Conservation (phyloP, 495 filamentous ascomycete genomes). For the Talaromyces stipitatus region DNA sequence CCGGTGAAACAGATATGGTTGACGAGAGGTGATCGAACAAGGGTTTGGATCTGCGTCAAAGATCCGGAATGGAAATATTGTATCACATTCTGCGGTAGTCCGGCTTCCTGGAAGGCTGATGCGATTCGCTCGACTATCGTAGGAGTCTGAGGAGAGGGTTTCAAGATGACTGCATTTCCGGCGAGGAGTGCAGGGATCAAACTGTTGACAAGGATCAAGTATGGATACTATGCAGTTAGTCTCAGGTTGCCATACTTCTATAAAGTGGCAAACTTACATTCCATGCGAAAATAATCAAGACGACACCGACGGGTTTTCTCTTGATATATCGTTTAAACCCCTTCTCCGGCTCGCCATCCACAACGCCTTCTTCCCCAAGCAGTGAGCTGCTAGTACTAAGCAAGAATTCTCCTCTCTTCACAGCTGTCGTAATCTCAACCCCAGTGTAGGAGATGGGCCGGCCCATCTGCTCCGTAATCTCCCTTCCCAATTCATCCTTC, state of each 20-base stretch:
- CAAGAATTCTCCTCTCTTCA: constrained; percentile 72
- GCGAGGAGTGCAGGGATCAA: constrained; percentile 80
- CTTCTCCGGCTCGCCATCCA: constrained; percentile 69
- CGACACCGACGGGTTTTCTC: constrained; percentile 76
- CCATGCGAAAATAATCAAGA: constrained; percentile 88
- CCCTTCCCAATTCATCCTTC: constrained; percentile 72
- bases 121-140: constrained; percentile 78
- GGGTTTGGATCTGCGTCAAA: constrained; percentile 55
- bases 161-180: constrained; percentile 84
- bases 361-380: constrained; percentile 41
- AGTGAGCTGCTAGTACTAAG: constrained; percentile 69
- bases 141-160: constrained; percentile 90
- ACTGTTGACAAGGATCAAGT: constrained; percentile 83
- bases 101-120: constrained; percentile 66
- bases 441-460: constrained; percentile 78
- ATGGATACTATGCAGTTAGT: constrained; percentile 64
- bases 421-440: constrained; percentile 74
- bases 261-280: constrained; percentile 54
- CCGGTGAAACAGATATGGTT: constrained; percentile 83
- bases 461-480: constrained; percentile 92
- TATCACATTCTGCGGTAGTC: constrained; percentile 70
- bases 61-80: constrained; percentile 88
- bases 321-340: constrained; percentile 85
- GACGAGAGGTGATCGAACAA: constrained; percentile 67
- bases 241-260: background rate